phyloP scores from a whole-genome alignment of 1,284 basidiomycete species.

The Neonothopanus nambi region DNA sequence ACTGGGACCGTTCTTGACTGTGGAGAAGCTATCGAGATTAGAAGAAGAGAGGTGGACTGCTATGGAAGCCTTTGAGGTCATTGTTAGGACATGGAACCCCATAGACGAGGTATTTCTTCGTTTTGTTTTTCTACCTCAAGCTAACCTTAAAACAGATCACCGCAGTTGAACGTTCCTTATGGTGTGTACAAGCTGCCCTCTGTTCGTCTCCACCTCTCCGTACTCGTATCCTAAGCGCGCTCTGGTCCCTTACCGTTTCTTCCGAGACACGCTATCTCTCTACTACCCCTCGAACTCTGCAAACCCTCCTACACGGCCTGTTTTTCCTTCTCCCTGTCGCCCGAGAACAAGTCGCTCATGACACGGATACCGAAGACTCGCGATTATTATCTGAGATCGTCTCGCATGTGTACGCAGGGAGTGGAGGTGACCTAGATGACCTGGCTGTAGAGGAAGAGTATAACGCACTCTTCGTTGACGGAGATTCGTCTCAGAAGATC shows the following conservation, averaged over 20 bases:
- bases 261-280: conserved; percentile 43
- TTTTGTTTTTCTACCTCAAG: not conserved
- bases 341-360: conserved; percentile 21
- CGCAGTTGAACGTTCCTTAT: conserved; percentile 58
- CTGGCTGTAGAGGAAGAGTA: conserved; percentile 40
- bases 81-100: conserved; percentile 56
- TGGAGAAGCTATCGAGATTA: conserved; percentile 31
- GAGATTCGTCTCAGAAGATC: conserved; percentile 20
- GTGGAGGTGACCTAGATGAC: conserved; percentile 40
- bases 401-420: conserved; percentile 34
- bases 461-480: conserved; percentile 28
- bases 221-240: conserved; percentile 46
- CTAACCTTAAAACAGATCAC: conserved; percentile 34
- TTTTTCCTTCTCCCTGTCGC: conserved; percentile 47
- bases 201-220: conserved; percentile 38
- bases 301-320: conserved; percentile 52
- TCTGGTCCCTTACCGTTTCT: conserved; percentile 51
- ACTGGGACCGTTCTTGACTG: conserved; percentile 52
- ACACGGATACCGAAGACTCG: conserved; percentile 25
- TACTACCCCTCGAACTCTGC: conserved; percentile 48
- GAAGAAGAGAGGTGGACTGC: conserved; percentile 58
- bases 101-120: conserved; percentile 40
- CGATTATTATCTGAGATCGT: conserved; percentile 36
- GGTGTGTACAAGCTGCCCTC: conserved; percentile 64
- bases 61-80: conserved; percentile 60